Base-by-base conservation (phyloP, 1,284 basidiomycete species). In the Psilocybe mexicana region DNA sequence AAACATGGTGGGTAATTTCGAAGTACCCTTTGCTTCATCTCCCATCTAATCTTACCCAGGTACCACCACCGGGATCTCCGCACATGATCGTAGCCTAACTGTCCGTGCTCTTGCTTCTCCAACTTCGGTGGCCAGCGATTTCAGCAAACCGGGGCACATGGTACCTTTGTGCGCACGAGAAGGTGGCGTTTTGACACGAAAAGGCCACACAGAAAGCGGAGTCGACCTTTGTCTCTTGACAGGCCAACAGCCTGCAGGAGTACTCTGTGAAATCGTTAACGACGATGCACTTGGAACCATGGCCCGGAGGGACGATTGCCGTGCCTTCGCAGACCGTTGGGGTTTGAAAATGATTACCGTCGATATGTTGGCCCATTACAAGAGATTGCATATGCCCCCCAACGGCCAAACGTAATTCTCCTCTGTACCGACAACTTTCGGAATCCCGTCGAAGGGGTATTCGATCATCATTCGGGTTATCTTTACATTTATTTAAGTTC, bases 1-100 rank as follows among this genome's bases (percentile, higher is more conserved):
- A 90, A 86, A 67, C 80, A 92, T 66, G 93, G 93, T 89, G 58
- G 56, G 83, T 71, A 49, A 47, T 57, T 25, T 57, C 49, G 28
- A 18, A 48, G 44, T 25, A 53, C 49, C 33, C 57, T 45, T 45
- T 40, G 47, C 30, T 33, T 52, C 48, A 58, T 50, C 18, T 18
- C 46, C 43, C 58, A 62, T 58, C 55, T 61, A 40, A 59, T 53
- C 59, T 50, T 54, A 61, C 58, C 58, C 67, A 94, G 93, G 89
- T 3, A 96, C 93, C 1, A 90, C 94, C 0, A 99, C 97, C 7
- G 97, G 97, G 36, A 99, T 99, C 67, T 97, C 94, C 48, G 96
- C 97, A 2, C 89, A 94, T 73, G 96, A 99, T 76, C 88, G 97
- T 58, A 88, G 93, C 5, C 79, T 96, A 56, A 96, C 95, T 6